Evolutionary conservation across 73 alveolate genomes (phyloP), one percentile per base, ranked within the genome.

Genomic region (Paramecium biaurelia): DNA sequence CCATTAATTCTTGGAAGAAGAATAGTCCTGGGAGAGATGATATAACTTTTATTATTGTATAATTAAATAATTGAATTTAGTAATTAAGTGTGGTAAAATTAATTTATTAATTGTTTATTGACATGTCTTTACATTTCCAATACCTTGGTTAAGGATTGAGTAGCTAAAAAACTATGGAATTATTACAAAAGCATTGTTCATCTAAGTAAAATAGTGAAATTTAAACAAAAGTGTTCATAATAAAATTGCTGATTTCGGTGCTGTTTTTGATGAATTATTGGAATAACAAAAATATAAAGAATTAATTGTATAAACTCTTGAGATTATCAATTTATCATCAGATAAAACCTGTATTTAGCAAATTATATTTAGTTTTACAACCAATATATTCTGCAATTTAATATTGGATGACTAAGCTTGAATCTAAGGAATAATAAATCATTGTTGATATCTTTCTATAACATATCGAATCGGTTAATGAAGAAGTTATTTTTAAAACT

Each of bases 11-110:
- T 28, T 72, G 86, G 86, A 72, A 72, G 32, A 35, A 2, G 47
- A 63, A 63, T 37, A 72, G 86, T 72, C 86, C 58, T n/a, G 86
- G 37, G 4, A 72, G 86, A 72, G 86, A 72, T 72, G 86, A 72
- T 72, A 72, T 72, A 34, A 72, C 86, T 35, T 72, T 72, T 34
- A 72, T 72, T 21, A 35, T 72, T 28, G 30, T 72, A 37, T 34
- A 63, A 63, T 32, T 63, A 63, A 32, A 63, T 53, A 63, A 63
- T 63, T 63, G 84, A 63, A 63, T 63, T 63, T 63, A 11, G 49
- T 63, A 63, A 63, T 63, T 23, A 63, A 26, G 26, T 63, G 84
- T 63, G 84, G 84, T 63, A 63, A 63, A 63, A 63, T 63, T 63
- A 63, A 63, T 63, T 63, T 63, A 63, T 63, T 63, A 63, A 63